phyloP scores from a whole-genome alignment of 345 rosid genomes.

The Gossypium rotundifolium region DNA sequence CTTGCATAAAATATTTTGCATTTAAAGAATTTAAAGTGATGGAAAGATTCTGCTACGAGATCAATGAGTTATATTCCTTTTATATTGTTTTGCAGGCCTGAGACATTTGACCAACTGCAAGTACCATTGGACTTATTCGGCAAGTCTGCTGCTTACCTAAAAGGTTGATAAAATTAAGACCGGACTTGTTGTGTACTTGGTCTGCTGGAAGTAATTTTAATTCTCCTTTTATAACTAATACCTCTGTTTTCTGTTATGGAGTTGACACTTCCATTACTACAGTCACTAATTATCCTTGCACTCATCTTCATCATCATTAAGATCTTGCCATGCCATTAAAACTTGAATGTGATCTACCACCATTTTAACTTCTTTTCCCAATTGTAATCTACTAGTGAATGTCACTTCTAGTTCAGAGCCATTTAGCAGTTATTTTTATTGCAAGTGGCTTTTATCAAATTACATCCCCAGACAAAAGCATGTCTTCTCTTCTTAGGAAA shows the following conservation, averaged over 20 bases:
- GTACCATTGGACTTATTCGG: slow-evolving; percentile 73
- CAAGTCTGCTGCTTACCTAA: slow-evolving; percentile 60
- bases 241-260: background rate
- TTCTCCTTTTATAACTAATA: background rate
- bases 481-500: background rate
- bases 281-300: background rate
- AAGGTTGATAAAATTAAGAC: slow-evolving; percentile 42
- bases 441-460: background rate
- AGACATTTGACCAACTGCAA: slow-evolving; percentile 81
- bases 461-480: background rate
- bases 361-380: background rate
- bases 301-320: background rate
- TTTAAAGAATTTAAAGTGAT: background rate
- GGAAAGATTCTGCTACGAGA: background rate
- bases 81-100: slow-evolving; percentile 40
- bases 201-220: background rate
- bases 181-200: slow-evolving; percentile 3
- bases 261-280: background rate
- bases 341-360: background rate
- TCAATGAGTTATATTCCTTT: background rate
- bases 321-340: background rate
- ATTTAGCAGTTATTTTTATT: background rate
- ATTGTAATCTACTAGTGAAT: background rate
- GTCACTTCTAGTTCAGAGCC: background rate
- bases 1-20: background rate